Evolutionary conservation across 352 stramenopile genomes (phyloP).

Genomic region (Phytophthora citricola): DNA sequence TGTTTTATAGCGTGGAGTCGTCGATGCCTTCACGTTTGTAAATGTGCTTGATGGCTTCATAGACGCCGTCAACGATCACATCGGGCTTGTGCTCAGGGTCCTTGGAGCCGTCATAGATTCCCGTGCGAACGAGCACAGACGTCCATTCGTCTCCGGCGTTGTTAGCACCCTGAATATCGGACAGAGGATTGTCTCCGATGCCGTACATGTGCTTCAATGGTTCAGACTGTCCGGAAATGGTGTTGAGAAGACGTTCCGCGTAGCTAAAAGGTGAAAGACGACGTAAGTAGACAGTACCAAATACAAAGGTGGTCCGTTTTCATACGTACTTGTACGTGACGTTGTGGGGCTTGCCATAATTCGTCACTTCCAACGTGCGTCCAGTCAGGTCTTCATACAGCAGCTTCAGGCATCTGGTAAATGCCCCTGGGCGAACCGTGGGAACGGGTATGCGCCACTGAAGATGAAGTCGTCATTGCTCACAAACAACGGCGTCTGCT

Average conservation of each 20-base stretch:
- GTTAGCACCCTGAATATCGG: constrained; percentile 90
- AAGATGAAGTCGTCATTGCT: constrained; percentile 93
- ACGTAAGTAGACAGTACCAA: not conserved
- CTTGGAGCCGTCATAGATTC: constrained; percentile 78
- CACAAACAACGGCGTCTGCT: constrained; percentile 80
- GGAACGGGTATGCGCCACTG: constrained; percentile 80
- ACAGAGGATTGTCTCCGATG: constrained; percentile 89
- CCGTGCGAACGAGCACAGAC: constrained; percentile 88
- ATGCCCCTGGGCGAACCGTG: constrained; percentile 87
- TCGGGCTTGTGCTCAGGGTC: constrained; percentile 72
- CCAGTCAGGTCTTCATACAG: constrained; percentile 77
- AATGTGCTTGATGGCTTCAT: constrained; percentile 82
- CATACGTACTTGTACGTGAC: constrained; percentile 82
- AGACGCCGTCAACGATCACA: constrained; percentile 65
- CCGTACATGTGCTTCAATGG: constrained; percentile 81
- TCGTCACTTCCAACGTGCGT: constrained; percentile 69
- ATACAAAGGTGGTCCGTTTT: not conserved
- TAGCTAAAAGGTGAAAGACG: constrained; percentile 42
- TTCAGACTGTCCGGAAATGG: constrained; percentile 46
- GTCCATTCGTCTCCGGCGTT: constrained; percentile 82
- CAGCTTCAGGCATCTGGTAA: constrained; percentile 78
- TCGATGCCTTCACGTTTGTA: constrained; percentile 67
- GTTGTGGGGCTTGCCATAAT: constrained; percentile 87
- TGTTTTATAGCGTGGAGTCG: constrained; percentile 42
- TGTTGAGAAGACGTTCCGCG: constrained; percentile 71